Percentiles rank a stretch among this genome's conserved stretches.
These are phyloP conservation scores for Plasmodium gaboni DNA, from an alignment of 169 alveolate species.

Conservation along the genomic window DNA sequence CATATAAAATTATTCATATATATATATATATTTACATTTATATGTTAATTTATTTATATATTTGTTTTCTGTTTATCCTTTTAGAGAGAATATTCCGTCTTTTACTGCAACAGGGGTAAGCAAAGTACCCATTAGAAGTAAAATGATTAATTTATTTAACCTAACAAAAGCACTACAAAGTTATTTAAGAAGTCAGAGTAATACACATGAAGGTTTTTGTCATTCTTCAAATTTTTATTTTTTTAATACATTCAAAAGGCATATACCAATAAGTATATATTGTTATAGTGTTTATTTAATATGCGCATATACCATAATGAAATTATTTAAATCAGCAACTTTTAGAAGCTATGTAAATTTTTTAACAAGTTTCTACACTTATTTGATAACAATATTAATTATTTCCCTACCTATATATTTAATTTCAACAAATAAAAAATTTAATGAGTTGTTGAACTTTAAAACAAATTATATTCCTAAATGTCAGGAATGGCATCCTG, in stretches of 20 bases:
- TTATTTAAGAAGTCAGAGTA: conserved; percentile 66
- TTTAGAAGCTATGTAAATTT: conserved; percentile 52
- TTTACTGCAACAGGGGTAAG: conserved; percentile 58
- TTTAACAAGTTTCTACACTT: conserved; percentile 30
- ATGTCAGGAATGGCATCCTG: conserved; percentile 75
- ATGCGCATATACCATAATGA: conserved; percentile 49
- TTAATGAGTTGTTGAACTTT: conserved; percentile 23
- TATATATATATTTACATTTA: not conserved
- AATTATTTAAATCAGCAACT: conserved; percentile 40
- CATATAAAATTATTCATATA: not conserved
- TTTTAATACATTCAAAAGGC: conserved; percentile 49
- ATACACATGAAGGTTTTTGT: conserved; percentile 72
- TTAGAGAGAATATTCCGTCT: conserved; percentile 65
- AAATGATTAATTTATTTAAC: conserved; percentile 44
- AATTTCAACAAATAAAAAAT: conserved; percentile 66
- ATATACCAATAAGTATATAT: conserved; percentile 65
- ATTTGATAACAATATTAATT: conserved; percentile 43
- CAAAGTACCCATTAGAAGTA: conserved; percentile 40
- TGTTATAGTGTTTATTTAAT: conserved; percentile 59
- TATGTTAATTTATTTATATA: not conserved
- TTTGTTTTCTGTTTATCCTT: conserved; percentile 15
- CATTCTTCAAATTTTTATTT: conserved; percentile 70
- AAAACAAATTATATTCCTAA: conserved; percentile 26
- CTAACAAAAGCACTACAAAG: conserved; percentile 59
- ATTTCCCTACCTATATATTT: conserved; percentile 67